A percentile compares a stretch with the other conserved stretches of the same genome.
Conservation (phyloP, 2,329 filamentous ascomycete genomes). For the Sordariomycetes sp. region DNA sequence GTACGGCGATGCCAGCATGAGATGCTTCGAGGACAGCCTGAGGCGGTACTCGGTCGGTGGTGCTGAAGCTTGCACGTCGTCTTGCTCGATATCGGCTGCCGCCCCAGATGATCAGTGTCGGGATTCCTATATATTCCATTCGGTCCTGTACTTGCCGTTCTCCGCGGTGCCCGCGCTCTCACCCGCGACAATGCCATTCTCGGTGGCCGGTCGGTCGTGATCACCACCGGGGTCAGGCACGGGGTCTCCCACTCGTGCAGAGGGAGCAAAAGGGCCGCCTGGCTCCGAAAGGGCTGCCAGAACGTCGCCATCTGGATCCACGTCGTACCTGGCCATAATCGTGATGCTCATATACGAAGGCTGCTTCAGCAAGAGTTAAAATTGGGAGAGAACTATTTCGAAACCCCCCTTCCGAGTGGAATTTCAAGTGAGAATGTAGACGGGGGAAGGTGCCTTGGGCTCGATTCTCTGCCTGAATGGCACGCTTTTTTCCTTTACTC, state of each 20-base stretch:
- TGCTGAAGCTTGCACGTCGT: not conserved
- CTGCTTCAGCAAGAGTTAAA: not conserved
- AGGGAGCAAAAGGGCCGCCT: not conserved
- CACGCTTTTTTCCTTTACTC: not conserved
- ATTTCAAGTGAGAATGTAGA: not conserved
- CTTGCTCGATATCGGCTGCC: not conserved
- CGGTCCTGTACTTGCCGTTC: not conserved
- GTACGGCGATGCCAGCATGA: constrained; percentile 17
- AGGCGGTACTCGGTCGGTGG: not conserved
- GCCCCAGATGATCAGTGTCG: not conserved
- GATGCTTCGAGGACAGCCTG: constrained; percentile 18
- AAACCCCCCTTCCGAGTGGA: not conserved
- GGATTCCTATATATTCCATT: not conserved
- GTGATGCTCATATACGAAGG: not conserved
- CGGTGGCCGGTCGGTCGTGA: not conserved
- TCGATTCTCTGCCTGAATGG: too few species aligned
- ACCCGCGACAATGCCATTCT: not conserved
- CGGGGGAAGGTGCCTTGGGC: too few species aligned
- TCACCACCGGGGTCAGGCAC: not conserved
- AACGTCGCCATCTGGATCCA: not conserved
- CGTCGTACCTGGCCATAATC: not conserved
- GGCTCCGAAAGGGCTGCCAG: not conserved
- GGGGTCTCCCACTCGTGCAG: not conserved
- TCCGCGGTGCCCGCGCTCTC: not conserved
- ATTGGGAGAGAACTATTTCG: not conserved